Conservation (phyloP, 2,329 filamentous ascomycete genomes). For the Rhytidhysteron rufulum region DNA sequence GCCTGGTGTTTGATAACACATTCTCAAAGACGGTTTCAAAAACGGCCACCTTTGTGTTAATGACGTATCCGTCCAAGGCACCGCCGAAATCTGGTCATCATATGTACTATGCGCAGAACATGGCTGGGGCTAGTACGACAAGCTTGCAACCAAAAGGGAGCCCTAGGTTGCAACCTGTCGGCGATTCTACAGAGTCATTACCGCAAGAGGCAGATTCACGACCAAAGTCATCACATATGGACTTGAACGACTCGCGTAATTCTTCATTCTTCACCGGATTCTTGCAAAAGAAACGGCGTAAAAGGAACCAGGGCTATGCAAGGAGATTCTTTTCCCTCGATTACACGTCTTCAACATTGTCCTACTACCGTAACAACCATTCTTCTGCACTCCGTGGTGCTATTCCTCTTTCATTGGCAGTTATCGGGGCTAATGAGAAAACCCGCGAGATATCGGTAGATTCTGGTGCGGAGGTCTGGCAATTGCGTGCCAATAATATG, state of each 20-base stretch:
- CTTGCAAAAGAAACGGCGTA: conserved; percentile 83
- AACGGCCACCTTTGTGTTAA: conserved; percentile 87
- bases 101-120: conserved; percentile 56
- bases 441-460: conserved; percentile 92
- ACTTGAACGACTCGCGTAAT: conserved; percentile 15
- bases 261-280: conserved; percentile 74
- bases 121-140: conserved; percentile 45
- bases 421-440: conserved; percentile 83
- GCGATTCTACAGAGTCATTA: conserved; percentile 51
- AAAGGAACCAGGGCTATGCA: conserved; percentile 90
- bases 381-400: conserved; percentile 89
- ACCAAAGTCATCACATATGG: conserved; percentile 35
- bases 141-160: conserved; percentile 35
- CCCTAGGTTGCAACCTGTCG: conserved; percentile 38
- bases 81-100: conserved; percentile 72
- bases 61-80: conserved; percentile 84
- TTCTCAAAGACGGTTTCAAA: conserved; percentile 92
- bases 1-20: conserved; percentile 96
- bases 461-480: conserved; percentile 96
- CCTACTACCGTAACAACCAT: conserved; percentile 93
- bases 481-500: conserved; percentile 75
- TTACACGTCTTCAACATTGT: conserved; percentile 88
- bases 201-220: conserved; percentile 36
- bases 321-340: conserved; percentile 94
- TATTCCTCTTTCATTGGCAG: conserved; percentile 86